A percentile compares a stretch with the other conserved stretches of the same genome.
These are phyloP conservation scores for Euphorbia lathyris DNA, from an alignment of 345 rosid genomes.

Conservation along the genomic window DNA sequence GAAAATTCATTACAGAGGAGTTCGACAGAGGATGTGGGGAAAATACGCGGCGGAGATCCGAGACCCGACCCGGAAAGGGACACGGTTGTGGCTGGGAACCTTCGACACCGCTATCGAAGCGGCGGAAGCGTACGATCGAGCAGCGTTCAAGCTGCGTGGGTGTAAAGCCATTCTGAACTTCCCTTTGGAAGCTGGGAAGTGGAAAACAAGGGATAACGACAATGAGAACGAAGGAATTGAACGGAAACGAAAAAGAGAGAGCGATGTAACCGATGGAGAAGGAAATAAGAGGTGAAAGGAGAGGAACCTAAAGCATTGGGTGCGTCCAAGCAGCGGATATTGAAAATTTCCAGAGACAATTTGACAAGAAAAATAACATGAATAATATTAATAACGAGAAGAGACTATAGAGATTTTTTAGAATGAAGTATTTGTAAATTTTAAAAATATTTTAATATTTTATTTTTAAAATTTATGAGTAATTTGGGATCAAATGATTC, in stretches of 20 bases:
- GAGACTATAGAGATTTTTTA: no score
- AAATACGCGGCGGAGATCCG: constrained; percentile 96
- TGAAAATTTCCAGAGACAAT: no score
- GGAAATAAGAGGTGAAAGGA: constrained; percentile 22
- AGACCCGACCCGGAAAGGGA: constrained; percentile 70
- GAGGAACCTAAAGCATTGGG: constrained; percentile 29
- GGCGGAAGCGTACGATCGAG: constrained; percentile 80
- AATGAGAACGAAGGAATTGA: constrained; percentile 20
- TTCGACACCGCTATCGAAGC: constrained; percentile 70
- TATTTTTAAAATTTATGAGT: no score
- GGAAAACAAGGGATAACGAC: constrained; percentile 21
- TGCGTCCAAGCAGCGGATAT: no score
- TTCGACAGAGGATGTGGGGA: constrained; percentile 89
- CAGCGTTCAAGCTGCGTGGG: constrained; percentile 76
- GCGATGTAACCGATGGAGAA: constrained; percentile 9
- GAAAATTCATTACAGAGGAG: constrained; percentile 78
- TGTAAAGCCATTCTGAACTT: constrained; percentile 84
- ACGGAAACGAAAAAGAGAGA: constrained; percentile 43
- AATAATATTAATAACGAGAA: no score
- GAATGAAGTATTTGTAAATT: no score
- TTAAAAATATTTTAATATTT: no score
- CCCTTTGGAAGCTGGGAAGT: constrained; percentile 65
- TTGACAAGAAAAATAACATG: no score
- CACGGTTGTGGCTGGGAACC: constrained; percentile 88
- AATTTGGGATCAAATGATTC: no score